Evolutionary conservation across 345 rosid genomes (phyloP), one percentile per base, ranked within the genome.

Genomic region (Anacardium occidentale): DNA sequence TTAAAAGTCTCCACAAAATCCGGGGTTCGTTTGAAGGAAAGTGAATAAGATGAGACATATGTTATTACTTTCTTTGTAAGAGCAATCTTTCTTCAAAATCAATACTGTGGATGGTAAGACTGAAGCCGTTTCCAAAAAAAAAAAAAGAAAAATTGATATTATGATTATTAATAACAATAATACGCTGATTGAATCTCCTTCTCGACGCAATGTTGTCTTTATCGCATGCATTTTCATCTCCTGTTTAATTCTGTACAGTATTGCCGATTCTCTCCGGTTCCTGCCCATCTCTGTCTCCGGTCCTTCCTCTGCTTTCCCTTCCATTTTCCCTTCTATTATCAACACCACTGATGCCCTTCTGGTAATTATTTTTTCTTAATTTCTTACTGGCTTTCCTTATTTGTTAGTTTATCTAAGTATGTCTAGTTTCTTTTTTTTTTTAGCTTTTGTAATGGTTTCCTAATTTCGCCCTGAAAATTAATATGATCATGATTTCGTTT

Each of bases 321-420:
- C 50, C 67, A 20, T 13, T 15, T 71, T 80, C 42, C 82, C 76
- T 69, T 61, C 66, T 72, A 0, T 61, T 72, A 51, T 25, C 58
- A 63, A 75, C 42, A 21, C 65, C 47, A n/a, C n/a, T n/a, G 21
- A 37, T 61, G 24, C 60, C 20, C 62, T 53, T 44, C 34, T 32
- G 77, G 70, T 44, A 53, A 57, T 42, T 72, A 0, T 0, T 25
- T 57, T 68, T 15, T 42, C n/a, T n/a, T n/a, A 10, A 10, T 8
- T 64, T 26, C 60, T 48, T 17, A 51, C 48, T 56, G 50, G 63
- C 73, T 67, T 52, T 15, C 17, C n/a, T 42, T 17, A 0, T n/a
- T 21, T 61, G 44, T 60, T 67, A 17, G 52, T 29, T 26, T 17
- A 71, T 66, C 42, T 40, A 62, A n/a, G 25, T 20, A 12, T 3